phyloP scores from a whole-genome alignment of 768 basidiomycete species.

The Leucocoprinus sp. region DNA sequence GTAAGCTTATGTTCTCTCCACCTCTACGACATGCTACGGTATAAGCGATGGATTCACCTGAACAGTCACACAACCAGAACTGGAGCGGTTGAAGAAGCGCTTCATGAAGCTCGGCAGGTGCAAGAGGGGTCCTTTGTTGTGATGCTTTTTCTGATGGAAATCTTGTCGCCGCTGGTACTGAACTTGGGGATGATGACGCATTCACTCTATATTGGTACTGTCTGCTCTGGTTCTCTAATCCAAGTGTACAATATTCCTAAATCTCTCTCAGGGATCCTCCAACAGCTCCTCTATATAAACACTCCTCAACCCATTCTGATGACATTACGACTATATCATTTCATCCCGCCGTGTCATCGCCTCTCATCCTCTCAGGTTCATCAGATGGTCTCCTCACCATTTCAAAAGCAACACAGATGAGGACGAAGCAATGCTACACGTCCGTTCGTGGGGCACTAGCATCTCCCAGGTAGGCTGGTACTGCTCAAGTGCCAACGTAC shows the following conservation, averaged over 20 bases:
- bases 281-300: conserved; percentile 57
- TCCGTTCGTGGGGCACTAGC: conserved; percentile 84
- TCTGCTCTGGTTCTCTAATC: neutral
- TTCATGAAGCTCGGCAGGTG: conserved; percentile 99
- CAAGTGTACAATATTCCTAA: neutral
- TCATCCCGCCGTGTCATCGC: conserved; percentile 16
- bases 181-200: conserved; percentile 74
- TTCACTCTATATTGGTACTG: conserved; percentile 77
- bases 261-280: conserved; percentile 64
- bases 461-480: conserved; percentile 69
- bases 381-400: conserved; percentile 77
- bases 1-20: conserved; percentile 47
- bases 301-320: conserved; percentile 86
- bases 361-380: conserved; percentile 66
- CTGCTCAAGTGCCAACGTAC: conserved; percentile 18
- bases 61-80: conserved; percentile 87
- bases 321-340: conserved; percentile 78
- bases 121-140: conserved; percentile 47
- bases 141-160: conserved; percentile 65
- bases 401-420: conserved; percentile 68
- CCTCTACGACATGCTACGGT: conserved; percentile 1
- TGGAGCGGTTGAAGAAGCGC: conserved; percentile 94
- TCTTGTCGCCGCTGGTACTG: conserved; percentile 77
- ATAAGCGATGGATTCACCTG: conserved; percentile 12
- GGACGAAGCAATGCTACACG: conserved; percentile 74